These are phyloP conservation scores for Beta corolliflora DNA, from an alignment of 179 eudicot species.

Conservation along the genomic window DNA sequence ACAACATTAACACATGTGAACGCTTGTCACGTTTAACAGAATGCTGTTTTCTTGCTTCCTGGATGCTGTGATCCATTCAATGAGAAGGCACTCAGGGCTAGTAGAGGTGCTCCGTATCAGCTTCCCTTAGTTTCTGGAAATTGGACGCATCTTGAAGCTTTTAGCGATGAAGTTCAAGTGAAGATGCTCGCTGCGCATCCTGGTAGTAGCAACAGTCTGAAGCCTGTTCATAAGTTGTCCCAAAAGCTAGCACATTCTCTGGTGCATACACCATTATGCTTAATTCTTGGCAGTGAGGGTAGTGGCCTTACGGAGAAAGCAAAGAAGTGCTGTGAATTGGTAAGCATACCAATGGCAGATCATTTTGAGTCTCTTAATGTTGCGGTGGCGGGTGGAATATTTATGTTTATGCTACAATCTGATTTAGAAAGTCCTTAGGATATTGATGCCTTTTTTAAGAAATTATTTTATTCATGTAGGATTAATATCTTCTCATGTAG, in stretches of 20 bases:
- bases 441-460: not conserved
- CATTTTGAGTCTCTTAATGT: conserved; percentile 87
- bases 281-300: conserved; percentile 85
- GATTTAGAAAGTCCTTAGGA: not conserved
- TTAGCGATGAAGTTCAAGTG: conserved; percentile 43
- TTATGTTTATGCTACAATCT: conserved; percentile 66
- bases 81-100: conserved; percentile 84
- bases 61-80: conserved; percentile 98
- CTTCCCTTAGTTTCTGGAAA: conserved; percentile 72
- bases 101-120: conserved; percentile 93
- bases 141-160: conserved; percentile 62
- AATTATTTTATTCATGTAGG: not conserved
- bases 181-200: conserved; percentile 91
- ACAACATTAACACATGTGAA: not conserved
- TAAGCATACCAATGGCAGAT: conserved; percentile 79
- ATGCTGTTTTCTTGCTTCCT: conserved; percentile 75
- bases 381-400: conserved; percentile 91
- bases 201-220: conserved; percentile 21
- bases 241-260: conserved; percentile 55
- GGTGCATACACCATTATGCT: conserved; percentile 53
- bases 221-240: conserved; percentile 47
- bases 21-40: conserved; percentile 34
- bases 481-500: not conserved
- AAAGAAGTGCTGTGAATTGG: conserved; percentile 50
- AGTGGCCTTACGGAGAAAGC: conserved; percentile 65